phyloP scores from a whole-genome alignment of 768 basidiomycete species.

The Boletales sp. region DNA sequence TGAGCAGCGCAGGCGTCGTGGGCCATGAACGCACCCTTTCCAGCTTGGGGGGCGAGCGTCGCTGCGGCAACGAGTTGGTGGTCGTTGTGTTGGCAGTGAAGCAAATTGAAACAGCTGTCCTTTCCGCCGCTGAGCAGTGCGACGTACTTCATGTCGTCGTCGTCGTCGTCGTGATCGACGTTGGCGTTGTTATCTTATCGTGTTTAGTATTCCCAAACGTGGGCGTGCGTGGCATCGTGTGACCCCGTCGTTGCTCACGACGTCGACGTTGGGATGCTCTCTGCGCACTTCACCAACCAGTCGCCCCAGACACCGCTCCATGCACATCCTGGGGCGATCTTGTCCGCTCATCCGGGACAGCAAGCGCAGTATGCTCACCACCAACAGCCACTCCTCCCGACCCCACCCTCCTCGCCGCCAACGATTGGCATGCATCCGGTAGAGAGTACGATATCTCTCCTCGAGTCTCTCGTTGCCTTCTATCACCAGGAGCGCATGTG shows the following conservation, averaged over 20 bases:
- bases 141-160: constrained; percentile 76
- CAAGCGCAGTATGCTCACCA: constrained; percentile 20
- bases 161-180: background rate
- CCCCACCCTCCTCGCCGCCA: constrained; percentile 33
- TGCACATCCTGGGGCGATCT: constrained; percentile 21
- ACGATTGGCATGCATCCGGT: constrained; percentile 33
- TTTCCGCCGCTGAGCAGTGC: constrained; percentile 96
- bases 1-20: constrained; percentile 1
- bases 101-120: constrained; percentile 93
- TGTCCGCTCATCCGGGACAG: constrained; percentile 21
- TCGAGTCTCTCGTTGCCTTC: constrained; percentile 61
- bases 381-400: constrained; percentile 30
- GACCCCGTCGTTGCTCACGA: background rate
- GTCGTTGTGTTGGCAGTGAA: constrained; percentile 83
- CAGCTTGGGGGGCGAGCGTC: constrained; percentile 77
- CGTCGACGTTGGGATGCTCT: constrained; percentile 62
- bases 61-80: constrained; percentile 88
- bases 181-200: constrained; percentile 13
- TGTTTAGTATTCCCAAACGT: constrained; percentile 16
- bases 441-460: constrained; percentile 50
- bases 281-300: constrained; percentile 33
- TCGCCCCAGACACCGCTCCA: constrained; percentile 28
- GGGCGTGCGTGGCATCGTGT: constrained; percentile 7
- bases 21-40: constrained; percentile 60
- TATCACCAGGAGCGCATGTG: constrained; percentile 72